Conservation (phyloP, 2,329 filamentous ascomycete genomes). For the Colletotrichum orbiculare region DNA sequence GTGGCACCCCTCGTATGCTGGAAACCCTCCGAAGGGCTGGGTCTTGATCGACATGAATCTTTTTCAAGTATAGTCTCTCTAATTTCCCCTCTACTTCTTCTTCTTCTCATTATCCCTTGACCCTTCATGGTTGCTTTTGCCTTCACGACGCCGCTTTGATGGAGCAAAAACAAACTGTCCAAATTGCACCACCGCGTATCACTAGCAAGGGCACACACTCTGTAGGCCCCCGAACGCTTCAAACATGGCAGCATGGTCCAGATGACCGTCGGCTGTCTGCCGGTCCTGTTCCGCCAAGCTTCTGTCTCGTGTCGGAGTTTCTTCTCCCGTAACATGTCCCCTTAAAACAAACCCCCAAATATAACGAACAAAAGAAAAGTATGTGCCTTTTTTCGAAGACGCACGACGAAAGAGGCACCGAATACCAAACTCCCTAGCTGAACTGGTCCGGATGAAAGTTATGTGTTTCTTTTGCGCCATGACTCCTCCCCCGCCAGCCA, state of each 20-base stretch:
- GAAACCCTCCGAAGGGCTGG: slow-evolving; percentile 7
- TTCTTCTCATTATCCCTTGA: neutral
- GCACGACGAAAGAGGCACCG: neutral
- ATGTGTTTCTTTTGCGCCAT: slow-evolving; percentile 4
- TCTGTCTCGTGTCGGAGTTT: slow-evolving; percentile 32
- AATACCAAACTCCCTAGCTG: too few relatives aligned
- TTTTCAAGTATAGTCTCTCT: slow-evolving; percentile 13
- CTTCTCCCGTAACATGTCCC: slow-evolving; percentile 29
- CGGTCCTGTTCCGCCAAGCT: slow-evolving; percentile 32
- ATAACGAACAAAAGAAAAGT: slow-evolving; percentile 21
- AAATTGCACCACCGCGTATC: slow-evolving; percentile 27
- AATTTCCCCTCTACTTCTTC: slow-evolving; percentile 1
- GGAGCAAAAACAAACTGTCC: slow-evolving; percentile 2
- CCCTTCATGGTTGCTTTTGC: slow-evolving; percentile 28
- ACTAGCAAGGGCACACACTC: slow-evolving; percentile 18
- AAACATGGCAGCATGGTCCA: neutral
- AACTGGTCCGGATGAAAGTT: too few relatives aligned
- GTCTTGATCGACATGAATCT: slow-evolving; percentile 5
- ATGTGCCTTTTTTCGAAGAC: slow-evolving; percentile 12
- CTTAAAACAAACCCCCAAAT: neutral
- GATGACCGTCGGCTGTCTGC: slow-evolving; percentile 25
- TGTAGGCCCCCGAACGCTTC: neutral
- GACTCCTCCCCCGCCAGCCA: slow-evolving; percentile 4
- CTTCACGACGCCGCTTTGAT: slow-evolving; percentile 22
- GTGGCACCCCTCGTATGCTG: neutral